These are phyloP conservation scores for Sphaerulina vaccinii DNA, from an alignment of 2,329 filamentous ascomycete genomes.

Conservation along the genomic window DNA sequence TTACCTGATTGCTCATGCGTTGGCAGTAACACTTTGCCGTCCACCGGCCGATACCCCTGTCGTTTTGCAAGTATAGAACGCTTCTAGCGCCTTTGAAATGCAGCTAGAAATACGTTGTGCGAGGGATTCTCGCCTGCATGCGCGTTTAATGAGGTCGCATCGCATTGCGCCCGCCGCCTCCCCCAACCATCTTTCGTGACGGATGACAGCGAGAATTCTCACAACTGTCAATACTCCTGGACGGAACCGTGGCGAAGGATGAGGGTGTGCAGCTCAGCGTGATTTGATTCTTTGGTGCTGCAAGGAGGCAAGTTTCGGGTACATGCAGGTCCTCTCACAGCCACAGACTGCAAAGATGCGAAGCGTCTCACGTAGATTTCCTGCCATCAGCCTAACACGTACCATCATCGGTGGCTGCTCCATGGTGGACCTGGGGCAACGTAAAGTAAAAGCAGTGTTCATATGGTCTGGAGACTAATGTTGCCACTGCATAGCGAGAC, in stretches of 20 bases:
- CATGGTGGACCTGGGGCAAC: not conserved
- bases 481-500: too few species aligned
- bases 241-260: not conserved
- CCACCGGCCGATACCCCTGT: not conserved
- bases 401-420: not conserved
- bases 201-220: constrained; percentile 5
- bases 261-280: constrained; percentile 15
- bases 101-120: constrained; percentile 16
- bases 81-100: constrained; percentile 4
- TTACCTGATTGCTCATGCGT: not conserved
- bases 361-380: constrained; percentile 18
- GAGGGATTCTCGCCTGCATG: constrained; percentile 9
- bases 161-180: constrained; percentile 11
- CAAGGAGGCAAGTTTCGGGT: constrained; percentile 20
- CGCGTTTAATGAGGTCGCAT: constrained; percentile 8
- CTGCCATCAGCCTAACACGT: not conserved
- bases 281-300: constrained; percentile 19
- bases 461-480: not conserved
- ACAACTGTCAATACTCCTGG: not conserved
- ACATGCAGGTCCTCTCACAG: constrained; percentile 11
- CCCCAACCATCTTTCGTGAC: constrained; percentile 1
- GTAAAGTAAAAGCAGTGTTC: not conserved
- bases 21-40: not conserved
- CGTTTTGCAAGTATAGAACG: not conserved
- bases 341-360: constrained; percentile 3